phyloP scores from a whole-genome alignment of 2,329 filamentous ascomycete species.

The Epicoccum nigrum region DNA sequence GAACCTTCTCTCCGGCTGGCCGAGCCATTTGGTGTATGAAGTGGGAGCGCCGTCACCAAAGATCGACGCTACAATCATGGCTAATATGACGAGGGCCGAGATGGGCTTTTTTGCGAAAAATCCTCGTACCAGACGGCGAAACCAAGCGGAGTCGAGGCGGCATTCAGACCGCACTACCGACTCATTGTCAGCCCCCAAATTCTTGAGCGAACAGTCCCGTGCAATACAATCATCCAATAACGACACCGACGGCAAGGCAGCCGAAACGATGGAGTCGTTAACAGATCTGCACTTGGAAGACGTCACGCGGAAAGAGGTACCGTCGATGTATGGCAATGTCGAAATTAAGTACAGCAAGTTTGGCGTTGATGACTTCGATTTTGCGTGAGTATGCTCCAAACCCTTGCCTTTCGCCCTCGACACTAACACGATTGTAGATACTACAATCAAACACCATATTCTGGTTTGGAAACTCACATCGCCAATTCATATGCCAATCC shows the following conservation, averaged over 20 bases:
- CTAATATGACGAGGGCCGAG: conserved; percentile 72
- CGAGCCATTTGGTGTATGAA: conserved; percentile 80
- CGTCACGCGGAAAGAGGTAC: conserved; percentile 79
- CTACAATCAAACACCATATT: conserved; percentile 92
- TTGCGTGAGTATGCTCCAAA: conserved; percentile 63
- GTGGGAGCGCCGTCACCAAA: conserved; percentile 81
- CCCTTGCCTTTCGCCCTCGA: conserved; percentile 31
- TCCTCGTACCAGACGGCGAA: conserved; percentile 72
- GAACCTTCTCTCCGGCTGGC: conserved; percentile 85
- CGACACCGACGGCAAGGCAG: conserved; percentile 38
- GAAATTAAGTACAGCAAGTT: conserved; percentile 99
- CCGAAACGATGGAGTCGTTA: conserved; percentile 68
- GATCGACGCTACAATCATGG: conserved; percentile 73
- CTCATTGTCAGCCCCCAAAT: conserved; percentile 80
- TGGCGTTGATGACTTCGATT: conserved; percentile 99
- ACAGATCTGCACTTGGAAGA: conserved; percentile 72
- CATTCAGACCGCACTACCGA: conserved; percentile 63
- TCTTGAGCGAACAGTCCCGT: conserved; percentile 89
- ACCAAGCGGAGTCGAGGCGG: conserved; percentile 82
- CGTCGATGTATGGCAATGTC: conserved; percentile 87
- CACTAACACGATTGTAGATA: conserved; percentile 61
- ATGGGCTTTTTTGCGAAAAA: conserved; percentile 82
- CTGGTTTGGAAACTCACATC: conserved; percentile 94
- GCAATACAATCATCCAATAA: conserved; percentile 55
- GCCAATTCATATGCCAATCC: conserved; percentile 96